Evolutionary conservation across 148 eudicot genomes (phyloP).

Genomic region (Camellia granthamiana): DNA sequence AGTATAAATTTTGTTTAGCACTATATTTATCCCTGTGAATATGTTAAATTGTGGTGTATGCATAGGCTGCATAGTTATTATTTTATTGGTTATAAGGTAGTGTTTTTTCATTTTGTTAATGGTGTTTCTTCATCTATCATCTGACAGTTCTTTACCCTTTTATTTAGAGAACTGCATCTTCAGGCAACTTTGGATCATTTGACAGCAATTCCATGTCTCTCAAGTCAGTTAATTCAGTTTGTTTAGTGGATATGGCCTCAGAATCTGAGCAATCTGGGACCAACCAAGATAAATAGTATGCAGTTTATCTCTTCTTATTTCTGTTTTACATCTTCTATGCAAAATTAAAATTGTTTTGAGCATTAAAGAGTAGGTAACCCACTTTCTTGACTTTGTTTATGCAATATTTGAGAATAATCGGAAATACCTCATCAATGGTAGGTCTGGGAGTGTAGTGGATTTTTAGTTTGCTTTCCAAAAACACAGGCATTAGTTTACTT

Average conservation of each 20-base stretch:
- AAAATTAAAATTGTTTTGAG: no score
- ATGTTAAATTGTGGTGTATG: not conserved
- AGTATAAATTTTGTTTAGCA: not conserved
- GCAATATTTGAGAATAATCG: no score
- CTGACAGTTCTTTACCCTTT: constrained; percentile 10
- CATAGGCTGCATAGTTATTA: not conserved
- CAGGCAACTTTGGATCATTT: constrained; percentile 60
- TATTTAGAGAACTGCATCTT: constrained; percentile 62
- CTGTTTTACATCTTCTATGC: no score
- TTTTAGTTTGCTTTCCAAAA: no score
- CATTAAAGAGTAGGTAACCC: no score
- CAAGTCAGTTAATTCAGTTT: constrained; percentile 43
- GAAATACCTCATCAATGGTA: no score
- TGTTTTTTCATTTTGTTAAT: not conserved
- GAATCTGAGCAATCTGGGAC: constrained; percentile 33
- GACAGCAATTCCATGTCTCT: constrained; percentile 48
- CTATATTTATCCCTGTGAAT: not conserved
- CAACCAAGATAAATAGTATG: constrained; percentile 29
- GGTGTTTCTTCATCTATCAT: not conserved
- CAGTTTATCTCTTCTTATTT: not conserved
- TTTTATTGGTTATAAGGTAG: not conserved
- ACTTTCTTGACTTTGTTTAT: no score
- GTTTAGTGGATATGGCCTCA: constrained; percentile 32
- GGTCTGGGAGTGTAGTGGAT: no score
- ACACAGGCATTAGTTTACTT: no score